Conservation (phyloP, 2,329 filamentous ascomycete species). For the Fusarium decemcellulare region DNA sequence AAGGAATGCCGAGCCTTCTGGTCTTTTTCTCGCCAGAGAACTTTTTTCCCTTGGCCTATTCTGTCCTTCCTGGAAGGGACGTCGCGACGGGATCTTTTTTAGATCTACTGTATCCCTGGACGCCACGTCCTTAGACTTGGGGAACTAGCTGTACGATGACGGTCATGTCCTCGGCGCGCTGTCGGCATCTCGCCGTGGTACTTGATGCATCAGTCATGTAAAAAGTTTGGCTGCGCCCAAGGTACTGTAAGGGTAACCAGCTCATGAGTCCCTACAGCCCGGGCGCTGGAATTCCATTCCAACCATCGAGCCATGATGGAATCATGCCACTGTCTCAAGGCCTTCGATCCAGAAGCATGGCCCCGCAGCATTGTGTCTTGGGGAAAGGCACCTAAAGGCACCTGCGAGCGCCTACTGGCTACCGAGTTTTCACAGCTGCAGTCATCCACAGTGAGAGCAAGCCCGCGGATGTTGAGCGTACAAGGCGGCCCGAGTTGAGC, state of each 20-base stretch:
- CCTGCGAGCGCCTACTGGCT: slow-evolving; percentile 7
- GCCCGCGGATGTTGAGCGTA: neutral
- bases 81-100: slow-evolving; percentile 17
- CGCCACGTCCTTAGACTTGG: too few relatives aligned
- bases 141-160: slow-evolving; percentile 1
- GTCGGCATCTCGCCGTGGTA: slow-evolving; percentile 14
- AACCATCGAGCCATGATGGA: slow-evolving; percentile 28
- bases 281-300: slow-evolving; percentile 40
- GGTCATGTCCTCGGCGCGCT: slow-evolving; percentile 24
- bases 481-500: slow-evolving; percentile 3
- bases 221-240: slow-evolving; percentile 7
- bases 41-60: slow-evolving; percentile 13
- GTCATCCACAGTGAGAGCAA: neutral
- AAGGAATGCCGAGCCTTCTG: slow-evolving; percentile 31
- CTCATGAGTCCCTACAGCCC: slow-evolving; percentile 32
- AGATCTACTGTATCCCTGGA: slow-evolving; percentile 20
- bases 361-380: slow-evolving; percentile 17
- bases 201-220: too few relatives aligned
- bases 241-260: slow-evolving; percentile 5
- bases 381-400: neutral
- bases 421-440: slow-evolving; percentile 5
- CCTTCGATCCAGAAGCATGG: slow-evolving; percentile 27
- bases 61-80: slow-evolving; percentile 10
- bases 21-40: slow-evolving; percentile 24
- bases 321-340: slow-evolving; percentile 16